These are phyloP conservation scores for Gelatoporia subvermispora DNA, from an alignment of 768 basidiomycete species.

Conservation along the genomic window DNA sequence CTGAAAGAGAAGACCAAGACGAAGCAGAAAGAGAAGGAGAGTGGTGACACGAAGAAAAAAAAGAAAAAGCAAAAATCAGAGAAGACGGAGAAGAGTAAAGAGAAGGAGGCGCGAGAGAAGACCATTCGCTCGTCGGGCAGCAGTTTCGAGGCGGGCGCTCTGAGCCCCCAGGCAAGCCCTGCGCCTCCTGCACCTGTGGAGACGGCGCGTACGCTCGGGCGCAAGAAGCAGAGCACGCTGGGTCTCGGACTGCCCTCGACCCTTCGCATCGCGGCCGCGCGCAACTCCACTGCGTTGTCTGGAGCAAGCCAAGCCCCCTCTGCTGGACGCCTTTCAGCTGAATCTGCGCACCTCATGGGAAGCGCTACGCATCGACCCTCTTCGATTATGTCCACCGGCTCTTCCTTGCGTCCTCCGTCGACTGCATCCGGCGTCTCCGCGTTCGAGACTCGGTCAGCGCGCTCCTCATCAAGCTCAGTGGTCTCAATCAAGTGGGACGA, in stretches of 20 bases:
- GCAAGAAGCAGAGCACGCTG: conserved; percentile 59
- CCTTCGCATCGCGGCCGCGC: conserved; percentile 9
- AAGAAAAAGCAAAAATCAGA: conserved; percentile 30
- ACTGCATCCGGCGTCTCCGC: conserved; percentile 35
- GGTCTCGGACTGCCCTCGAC: conserved; percentile 58
- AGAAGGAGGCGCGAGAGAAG: conserved; percentile 25
- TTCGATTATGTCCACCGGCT: conserved; percentile 34
- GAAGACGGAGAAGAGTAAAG: conserved; percentile 23
- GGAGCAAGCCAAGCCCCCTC: conserved; percentile 4
- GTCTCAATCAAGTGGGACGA: conserved; percentile 50
- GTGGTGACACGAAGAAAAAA: conserved; percentile 32
- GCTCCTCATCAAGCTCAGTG: conserved; percentile 27
- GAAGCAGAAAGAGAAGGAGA: conserved; percentile 26
- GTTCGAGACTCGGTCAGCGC: conserved; percentile 36
- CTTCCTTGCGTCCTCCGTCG: conserved; percentile 46
- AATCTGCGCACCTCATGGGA: conserved; percentile 30
- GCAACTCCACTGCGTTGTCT: conserved; percentile 9
- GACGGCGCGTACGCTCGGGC: conserved; percentile 34
- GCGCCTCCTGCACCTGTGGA: conserved; percentile 22
- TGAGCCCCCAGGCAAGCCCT: conserved; percentile 29
- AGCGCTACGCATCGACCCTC: conserved; percentile 30
- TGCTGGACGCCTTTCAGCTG: conserved; percentile 24
- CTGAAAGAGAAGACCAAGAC: conserved; percentile 29
- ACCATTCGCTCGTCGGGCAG: conserved; percentile 46
- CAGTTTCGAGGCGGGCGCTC: conserved; percentile 65